These are phyloP conservation scores for Camelina sativa DNA, from an alignment of 345 rosid genomes.

Conservation along the genomic window DNA sequence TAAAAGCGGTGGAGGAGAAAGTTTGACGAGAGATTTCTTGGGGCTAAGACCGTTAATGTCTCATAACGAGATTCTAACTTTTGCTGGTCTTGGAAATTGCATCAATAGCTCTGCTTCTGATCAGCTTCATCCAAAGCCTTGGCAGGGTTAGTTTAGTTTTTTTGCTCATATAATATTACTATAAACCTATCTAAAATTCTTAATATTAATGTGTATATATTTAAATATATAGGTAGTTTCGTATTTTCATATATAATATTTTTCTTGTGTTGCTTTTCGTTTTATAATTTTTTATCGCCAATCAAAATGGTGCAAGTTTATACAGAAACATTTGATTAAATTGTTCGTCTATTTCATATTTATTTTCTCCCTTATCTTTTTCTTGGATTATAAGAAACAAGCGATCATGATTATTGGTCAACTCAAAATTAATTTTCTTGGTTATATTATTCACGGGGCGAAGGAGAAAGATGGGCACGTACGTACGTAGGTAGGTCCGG, in stretches of 20 bases:
- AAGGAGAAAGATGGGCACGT: background rate
- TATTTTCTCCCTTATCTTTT: background rate
- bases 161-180: slow-evolving; percentile 14
- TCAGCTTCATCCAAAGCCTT: slow-evolving; percentile 60
- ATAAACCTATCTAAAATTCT: background rate
- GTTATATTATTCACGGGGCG: background rate
- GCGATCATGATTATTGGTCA: slow-evolving; percentile 30
- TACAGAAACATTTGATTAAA: slow-evolving; percentile 8
- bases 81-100: slow-evolving; percentile 69
- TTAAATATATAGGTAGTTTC: slow-evolving; percentile 6
- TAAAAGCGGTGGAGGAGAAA: slow-evolving; percentile 51
- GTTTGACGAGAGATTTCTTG: slow-evolving; percentile 86
- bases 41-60: slow-evolving; percentile 69
- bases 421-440: background rate
- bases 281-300: slow-evolving; percentile 11
- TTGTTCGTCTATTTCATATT: slow-evolving; percentile 10
- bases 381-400: background rate
- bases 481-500: background rate
- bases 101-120: slow-evolving; percentile 51
- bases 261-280: slow-evolving; percentile 12
- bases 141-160: slow-evolving; percentile 61
- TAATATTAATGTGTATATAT: slow-evolving; percentile 6
- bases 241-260: background rate
- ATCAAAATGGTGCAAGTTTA: slow-evolving; percentile 29
- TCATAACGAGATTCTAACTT: slow-evolving; percentile 70